Evolutionary conservation across 306 rosid species (phyloP), one percentile per base, ranked within the genome.

Genomic region (Clitoria ternatea): DNA sequence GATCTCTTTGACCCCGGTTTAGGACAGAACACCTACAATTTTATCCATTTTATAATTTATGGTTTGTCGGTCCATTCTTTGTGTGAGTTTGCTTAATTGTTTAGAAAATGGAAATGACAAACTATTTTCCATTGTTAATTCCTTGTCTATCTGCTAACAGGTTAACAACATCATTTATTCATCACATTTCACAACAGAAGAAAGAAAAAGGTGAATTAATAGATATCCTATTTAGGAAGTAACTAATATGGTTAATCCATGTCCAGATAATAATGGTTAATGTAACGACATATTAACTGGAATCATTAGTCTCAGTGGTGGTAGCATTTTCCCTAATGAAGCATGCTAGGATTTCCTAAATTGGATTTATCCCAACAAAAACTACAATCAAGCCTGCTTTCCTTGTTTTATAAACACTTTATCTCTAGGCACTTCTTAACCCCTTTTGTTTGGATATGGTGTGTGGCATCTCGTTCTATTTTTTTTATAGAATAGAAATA

Each of bases 21-120:
- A n/a, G n/a, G n/a, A n/a, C n/a, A n/a, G n/a, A n/a, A n/a, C n/a
- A n/a, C n/a, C n/a, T n/a, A n/a, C 49, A 70, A 30, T 62, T 39
- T 29, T 62, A 22, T 48, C 32, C 43, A 64, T 60, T 57, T 27
- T 44, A 8, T 23, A 37, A 4, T 19, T 67, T 60, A 59, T 57
- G 2, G 2, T 29, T 29, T n/a, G n/a, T 29, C 5, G 2, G 54
- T 61, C 47, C 42, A 18, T 37, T 65, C 22, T 44, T 23, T 39
- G 30, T 15, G 14, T 47, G 14, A 44, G 65, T 68, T 54, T 68
- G 35, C 77, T 40, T 57, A 77, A 37, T 54, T 76, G 49, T 33
- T 72, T 72, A 26, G 73, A 53, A 53, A 35, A 45, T 66, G 62
- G 57, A 81, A 55, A 53, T 59, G 69, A 40, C 15, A 17, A 37